phyloP scores from a whole-genome alignment of 2,329 filamentous ascomycete genomes.

The Pyrenochaeta sp. region DNA sequence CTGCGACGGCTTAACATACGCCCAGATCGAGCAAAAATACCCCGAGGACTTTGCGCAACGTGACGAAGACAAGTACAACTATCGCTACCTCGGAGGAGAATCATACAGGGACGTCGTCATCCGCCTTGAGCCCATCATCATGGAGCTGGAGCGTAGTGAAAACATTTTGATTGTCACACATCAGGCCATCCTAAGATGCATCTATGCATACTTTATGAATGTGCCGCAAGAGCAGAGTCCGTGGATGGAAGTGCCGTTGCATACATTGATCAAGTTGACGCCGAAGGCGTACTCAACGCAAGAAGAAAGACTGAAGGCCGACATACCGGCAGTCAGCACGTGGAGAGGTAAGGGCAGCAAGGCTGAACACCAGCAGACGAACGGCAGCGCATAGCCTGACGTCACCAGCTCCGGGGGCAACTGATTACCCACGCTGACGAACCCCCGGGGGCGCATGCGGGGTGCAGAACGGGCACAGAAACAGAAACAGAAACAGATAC shows the following conservation, averaged over 20 bases:
- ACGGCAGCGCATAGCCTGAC: slow-evolving; percentile 33
- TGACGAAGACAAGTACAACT: slow-evolving; percentile 99
- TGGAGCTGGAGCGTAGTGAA: slow-evolving; percentile 95
- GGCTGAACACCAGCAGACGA: slow-evolving; percentile 76
- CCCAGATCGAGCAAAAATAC: slow-evolving; percentile 88
- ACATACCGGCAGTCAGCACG: slow-evolving; percentile 95
- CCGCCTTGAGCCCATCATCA: slow-evolving; percentile 97
- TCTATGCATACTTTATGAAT: slow-evolving; percentile 99
- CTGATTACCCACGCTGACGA: slow-evolving; percentile 1
- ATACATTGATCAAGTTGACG: slow-evolving; percentile 95
- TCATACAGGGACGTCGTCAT: slow-evolving; percentile 97
- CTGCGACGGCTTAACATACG: slow-evolving; percentile 95
- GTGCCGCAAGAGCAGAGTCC: slow-evolving; percentile 90
- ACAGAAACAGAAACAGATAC: too few relatives aligned
- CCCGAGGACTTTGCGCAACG: slow-evolving; percentile 95
- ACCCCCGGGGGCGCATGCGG: background rate
- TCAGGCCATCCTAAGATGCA: slow-evolving; percentile 94
- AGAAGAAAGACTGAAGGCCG: slow-evolving; percentile 84
- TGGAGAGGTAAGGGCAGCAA: slow-evolving; percentile 94
- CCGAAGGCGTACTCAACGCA: slow-evolving; percentile 93
- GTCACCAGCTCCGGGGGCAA: slow-evolving; percentile 21
- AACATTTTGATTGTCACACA: slow-evolving; percentile 98
- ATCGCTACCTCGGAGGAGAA: slow-evolving; percentile 95
- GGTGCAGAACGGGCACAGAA: background rate
- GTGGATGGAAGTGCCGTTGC: slow-evolving; percentile 98